Evolutionary conservation across 208 protist genomes (phyloP), one percentile per base, ranked within the genome.

Genomic region (Crithidia thermophila): DNA sequence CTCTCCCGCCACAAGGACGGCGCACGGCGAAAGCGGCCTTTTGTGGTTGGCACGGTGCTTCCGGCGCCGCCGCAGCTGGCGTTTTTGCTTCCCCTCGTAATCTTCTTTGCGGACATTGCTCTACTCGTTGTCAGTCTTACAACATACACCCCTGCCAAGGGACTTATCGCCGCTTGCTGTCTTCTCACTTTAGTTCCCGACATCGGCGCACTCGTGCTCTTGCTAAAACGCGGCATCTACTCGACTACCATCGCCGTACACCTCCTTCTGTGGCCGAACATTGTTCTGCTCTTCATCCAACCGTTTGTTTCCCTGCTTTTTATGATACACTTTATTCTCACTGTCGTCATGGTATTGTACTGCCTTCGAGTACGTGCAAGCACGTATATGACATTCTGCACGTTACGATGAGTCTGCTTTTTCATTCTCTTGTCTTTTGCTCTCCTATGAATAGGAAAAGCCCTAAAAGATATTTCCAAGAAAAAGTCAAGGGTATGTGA

Each of bases 41-140:
- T 89, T n/a, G 49, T 86, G 10, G 49, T 90, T 25, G 73, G 69
- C 14, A 89, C 86, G 31, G 76, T 78, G 11, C 63, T 82, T 11
- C 83, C 86, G 20, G 58, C 67, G 11, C 68, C 71, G 10, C 69
- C 69, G 23, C 77, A 87, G 62, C 66, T 75, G 20, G 23, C 78
- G 2, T 75, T 84, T 65, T 33, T 89, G 3, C 46, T 89, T 20
- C 79, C 80, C 25, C 37, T 84, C 40, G 56, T 75, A 4, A 57
- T 89, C 42, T 86, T 90, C 47, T 56, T 89, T 25, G 70, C 75
- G n/a, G 82, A 90, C 53, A 77, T 90, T 53, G 75, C 78, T 33
- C 45, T 87, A 4, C 75, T 88, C 55, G 75, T 84, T 2, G 60
- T 58, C 36, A 80, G 75, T 42, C 36, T 90, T 7, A 69, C 76